Base-by-base conservation (phyloP, 2,329 filamentous ascomycete species). In the Colletotrichum sp. region DNA sequence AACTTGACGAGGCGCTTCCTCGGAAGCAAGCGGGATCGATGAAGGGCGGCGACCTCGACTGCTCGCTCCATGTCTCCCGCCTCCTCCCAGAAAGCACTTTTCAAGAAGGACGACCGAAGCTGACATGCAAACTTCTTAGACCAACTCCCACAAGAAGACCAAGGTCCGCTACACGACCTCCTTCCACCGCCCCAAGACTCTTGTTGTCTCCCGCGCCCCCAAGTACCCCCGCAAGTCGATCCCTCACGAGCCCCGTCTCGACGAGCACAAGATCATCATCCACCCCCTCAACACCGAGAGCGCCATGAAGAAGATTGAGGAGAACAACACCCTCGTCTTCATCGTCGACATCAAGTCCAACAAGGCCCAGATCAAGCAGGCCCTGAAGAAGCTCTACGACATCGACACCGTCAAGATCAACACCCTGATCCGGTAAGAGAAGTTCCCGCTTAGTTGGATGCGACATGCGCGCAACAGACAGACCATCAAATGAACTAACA, bases 261-360 rank as follows among this genome's bases (percentile, higher is more conserved):
- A 99, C 90, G 95, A 96, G 90, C 95, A 96, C 93, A 98, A 98
- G 93, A 92, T 99, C 87, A 94, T 99, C 88, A 91, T 99, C 86
- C 95, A 98, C 93, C 97, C 97, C 81, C 93, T 99, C 86, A 99
- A 99, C 94, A 99, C 97, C 78, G 97, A 99, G 94, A 97, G 94
- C 86, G 97, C 98, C 85, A 99, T 99, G 96, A 99, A 99, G 95
- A 98, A 98, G 95, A 98, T 99, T 83, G 97, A 99, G 92, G 97
- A 99, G 94, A 96, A 99, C 93, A 99, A 99, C 93, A 99, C 97
- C 82, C 93, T 99, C 69, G 95, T 98, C 86, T 98, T 98, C 92
- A 98, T 98, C 83, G 95, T 98, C 85, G 95, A 98, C 83, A 90
- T 96, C 88, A 98, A 98, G 94, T 93, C 96, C 88, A 99, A 99